Evolutionary conservation across 1,284 basidiomycete genomes (phyloP).

Genomic region (Tremellales sp.): DNA sequence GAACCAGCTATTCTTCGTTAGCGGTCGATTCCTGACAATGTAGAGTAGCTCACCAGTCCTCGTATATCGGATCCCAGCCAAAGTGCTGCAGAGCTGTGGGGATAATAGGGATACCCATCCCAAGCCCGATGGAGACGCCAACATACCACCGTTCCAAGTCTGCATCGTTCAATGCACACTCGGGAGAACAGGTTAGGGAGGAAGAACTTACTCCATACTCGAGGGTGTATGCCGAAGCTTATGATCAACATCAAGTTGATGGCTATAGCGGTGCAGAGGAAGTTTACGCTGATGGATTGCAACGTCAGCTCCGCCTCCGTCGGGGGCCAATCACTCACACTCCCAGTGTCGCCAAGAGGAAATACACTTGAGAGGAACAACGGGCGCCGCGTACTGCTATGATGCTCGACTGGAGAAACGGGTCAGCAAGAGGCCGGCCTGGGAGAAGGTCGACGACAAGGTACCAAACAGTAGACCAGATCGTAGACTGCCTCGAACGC

Average conservation of each 20-base stretch:
- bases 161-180: too few relatives aligned
- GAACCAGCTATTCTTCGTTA: too few relatives aligned
- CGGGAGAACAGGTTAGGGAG: neutral
- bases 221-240: conserved; percentile 32
- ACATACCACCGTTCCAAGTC: conserved; percentile 25
- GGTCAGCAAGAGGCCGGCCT: neutral
- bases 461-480: conserved; percentile 19
- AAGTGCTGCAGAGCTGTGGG: conserved; percentile 15
- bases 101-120: conserved; percentile 10
- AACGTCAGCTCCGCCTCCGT: neutral
- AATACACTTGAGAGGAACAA: conserved; percentile 30
- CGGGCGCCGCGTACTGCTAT: conserved; percentile 4
- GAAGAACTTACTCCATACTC: conserved; percentile 22
- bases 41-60: conserved; percentile 16
- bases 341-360: conserved; percentile 27
- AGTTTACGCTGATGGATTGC: conserved; percentile 28
- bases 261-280: conserved; percentile 35
- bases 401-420: conserved; percentile 2
- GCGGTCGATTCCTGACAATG: too few relatives aligned
- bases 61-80: conserved; percentile 12
- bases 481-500: conserved; percentile 34
- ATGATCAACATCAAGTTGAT: conserved; percentile 37
- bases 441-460: neutral
- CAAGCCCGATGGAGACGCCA: conserved; percentile 15
- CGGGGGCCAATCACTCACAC: conserved; percentile 20